Conservation (phyloP, 257 asterid genomes). For the Solanum medicagineum region DNA sequence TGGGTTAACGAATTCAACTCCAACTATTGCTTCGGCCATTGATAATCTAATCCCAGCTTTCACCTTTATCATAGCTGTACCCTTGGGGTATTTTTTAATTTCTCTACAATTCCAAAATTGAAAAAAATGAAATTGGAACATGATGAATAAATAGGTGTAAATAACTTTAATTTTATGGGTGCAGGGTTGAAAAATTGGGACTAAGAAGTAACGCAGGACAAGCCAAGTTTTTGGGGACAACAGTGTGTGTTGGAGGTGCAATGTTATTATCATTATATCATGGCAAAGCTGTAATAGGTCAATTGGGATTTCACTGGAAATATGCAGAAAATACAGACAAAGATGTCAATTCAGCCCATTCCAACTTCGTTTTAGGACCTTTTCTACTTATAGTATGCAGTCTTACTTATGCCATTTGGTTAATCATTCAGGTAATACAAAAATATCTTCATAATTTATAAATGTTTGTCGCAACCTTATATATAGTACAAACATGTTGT, state of each 20-base stretch:
- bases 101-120: not conserved
- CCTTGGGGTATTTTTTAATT: constrained; percentile 47
- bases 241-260: constrained; percentile 73
- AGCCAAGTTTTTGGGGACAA: constrained; percentile 59
- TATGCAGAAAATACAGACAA: constrained; percentile 23
- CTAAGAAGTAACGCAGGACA: constrained; percentile 48
- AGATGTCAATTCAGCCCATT: constrained; percentile 17
- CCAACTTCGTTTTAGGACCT: constrained; percentile 45
- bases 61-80: constrained; percentile 64
- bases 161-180: not conserved
- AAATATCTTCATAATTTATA: too few relatives aligned
- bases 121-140: not conserved
- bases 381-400: constrained; percentile 51
- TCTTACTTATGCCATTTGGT: constrained; percentile 72
- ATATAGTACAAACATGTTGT: too few relatives aligned
- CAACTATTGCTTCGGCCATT: constrained; percentile 80
- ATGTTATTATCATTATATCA: constrained; percentile 56
- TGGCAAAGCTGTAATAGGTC: constrained; percentile 37
- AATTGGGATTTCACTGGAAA: constrained; percentile 59
- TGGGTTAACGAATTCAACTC: constrained; percentile 72
- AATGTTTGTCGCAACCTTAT: too few relatives aligned
- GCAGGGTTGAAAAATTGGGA: constrained; percentile 49
- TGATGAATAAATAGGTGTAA: not conserved
- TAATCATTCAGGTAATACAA: constrained; percentile 42
- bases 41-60: constrained; percentile 66